phyloP scores from a whole-genome alignment of 2,329 filamentous ascomycete species.

The Epicoccum nigrum region DNA sequence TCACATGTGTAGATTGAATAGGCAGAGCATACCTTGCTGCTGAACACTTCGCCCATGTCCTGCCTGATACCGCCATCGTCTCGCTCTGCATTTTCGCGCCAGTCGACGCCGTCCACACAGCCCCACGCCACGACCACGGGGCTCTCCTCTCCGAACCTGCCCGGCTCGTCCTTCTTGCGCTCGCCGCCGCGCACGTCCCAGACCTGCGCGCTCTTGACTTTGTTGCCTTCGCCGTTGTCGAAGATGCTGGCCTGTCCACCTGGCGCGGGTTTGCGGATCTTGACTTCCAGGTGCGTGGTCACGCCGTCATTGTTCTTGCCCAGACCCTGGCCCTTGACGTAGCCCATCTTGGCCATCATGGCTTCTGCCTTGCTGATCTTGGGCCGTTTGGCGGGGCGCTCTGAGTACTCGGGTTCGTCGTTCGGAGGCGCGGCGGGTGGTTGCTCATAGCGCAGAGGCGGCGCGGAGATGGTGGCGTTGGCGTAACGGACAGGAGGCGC shows the following conservation, averaged over 20 bases:
- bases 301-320: slow-evolving; percentile 85
- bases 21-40: slow-evolving; percentile 66
- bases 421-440: slow-evolving; percentile 22
- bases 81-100: slow-evolving; percentile 74
- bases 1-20: neutral
- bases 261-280: slow-evolving; percentile 31
- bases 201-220: slow-evolving; percentile 47
- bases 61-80: slow-evolving; percentile 73
- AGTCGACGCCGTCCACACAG: slow-evolving; percentile 86
- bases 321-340: slow-evolving; percentile 85
- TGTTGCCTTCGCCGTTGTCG: slow-evolving; percentile 58
- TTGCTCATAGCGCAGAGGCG: slow-evolving; percentile 73
- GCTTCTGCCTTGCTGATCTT: slow-evolving; percentile 67
- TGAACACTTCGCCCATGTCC: slow-evolving; percentile 94
- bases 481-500: slow-evolving; percentile 77
- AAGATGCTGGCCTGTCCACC: slow-evolving; percentile 22
- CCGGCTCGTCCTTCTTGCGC: slow-evolving; percentile 48
- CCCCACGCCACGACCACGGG: slow-evolving; percentile 81
- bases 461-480: slow-evolving; percentile 73
- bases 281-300: slow-evolving; percentile 78
- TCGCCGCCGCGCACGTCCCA: slow-evolving; percentile 81
- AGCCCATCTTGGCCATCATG: slow-evolving; percentile 92
- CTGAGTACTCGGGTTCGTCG: slow-evolving; percentile 16
- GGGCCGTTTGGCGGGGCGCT: slow-evolving; percentile 48
- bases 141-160: slow-evolving; percentile 64